Evolutionary conservation across 257 asterid genomes (phyloP).

Genomic region (Ajuga chamaepitys): DNA sequence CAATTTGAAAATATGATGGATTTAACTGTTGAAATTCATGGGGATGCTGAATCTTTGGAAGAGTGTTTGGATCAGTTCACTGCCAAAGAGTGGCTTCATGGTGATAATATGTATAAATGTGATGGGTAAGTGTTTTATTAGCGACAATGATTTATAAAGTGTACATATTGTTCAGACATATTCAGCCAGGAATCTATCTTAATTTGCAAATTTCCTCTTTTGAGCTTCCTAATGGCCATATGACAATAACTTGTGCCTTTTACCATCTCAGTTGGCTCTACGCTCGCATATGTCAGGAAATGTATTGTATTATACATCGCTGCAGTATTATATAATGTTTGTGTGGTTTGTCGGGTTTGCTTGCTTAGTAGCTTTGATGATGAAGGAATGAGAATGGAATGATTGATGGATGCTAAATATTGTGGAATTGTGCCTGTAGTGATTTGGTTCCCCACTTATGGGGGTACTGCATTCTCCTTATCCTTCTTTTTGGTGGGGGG

Average conservation of each 20-base stretch:
- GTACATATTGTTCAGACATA: background rate
- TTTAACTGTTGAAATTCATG: slow-evolving; percentile 97
- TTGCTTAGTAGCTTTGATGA: too few species aligned
- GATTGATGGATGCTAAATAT: too few species aligned
- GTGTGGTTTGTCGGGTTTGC: background rate
- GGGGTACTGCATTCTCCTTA: too few species aligned
- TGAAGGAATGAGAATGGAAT: too few species aligned
- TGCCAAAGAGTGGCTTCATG: slow-evolving; percentile 84
- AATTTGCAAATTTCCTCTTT: background rate
- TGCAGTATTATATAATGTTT: background rate
- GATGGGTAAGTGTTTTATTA: slow-evolving; percentile 55
- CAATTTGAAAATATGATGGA: slow-evolving; percentile 98
- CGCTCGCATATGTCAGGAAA: background rate
- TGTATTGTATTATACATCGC: background rate
- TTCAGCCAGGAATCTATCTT: background rate
- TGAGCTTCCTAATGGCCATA: background rate
- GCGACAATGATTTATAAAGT: background rate
- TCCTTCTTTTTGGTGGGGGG: too few species aligned
- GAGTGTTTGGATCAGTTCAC: slow-evolving; percentile 98
- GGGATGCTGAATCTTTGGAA: slow-evolving; percentile 92
- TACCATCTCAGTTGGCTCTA: background rate
- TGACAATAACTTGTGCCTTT: background rate
- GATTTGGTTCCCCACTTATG: too few species aligned
- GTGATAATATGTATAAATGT: slow-evolving; percentile 97
- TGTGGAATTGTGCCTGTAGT: too few species aligned